Conservation (phyloP, 345 rosid genomes). For the Turritis glabra region DNA sequence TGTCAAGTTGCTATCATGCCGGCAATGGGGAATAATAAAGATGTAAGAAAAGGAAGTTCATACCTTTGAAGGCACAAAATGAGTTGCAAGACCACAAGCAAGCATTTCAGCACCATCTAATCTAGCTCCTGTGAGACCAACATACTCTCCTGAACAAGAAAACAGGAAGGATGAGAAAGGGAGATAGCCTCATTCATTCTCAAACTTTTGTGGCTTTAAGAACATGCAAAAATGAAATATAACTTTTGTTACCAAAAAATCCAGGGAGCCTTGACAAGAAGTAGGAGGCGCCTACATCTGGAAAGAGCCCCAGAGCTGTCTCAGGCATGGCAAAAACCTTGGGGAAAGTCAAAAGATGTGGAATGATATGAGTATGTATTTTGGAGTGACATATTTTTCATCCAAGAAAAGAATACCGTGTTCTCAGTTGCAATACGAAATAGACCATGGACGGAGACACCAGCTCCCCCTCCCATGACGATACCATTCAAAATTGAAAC, state of each 20-base stretch:
- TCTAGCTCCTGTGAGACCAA: slow-evolving; percentile 76
- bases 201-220: background rate
- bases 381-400: background rate
- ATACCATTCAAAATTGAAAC: slow-evolving; percentile 80
- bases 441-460: slow-evolving; percentile 71
- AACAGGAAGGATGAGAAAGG: background rate
- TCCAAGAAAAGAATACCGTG: slow-evolving; percentile 47
- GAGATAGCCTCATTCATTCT: background rate
- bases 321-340: slow-evolving; percentile 94
- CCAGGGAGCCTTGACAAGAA: slow-evolving; percentile 89
- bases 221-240: background rate
- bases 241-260: slow-evolving; percentile 57
- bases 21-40: background rate
- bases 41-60: slow-evolving; percentile 16
- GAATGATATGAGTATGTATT: background rate
- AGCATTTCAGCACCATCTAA: slow-evolving; percentile 88
- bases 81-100: slow-evolving; percentile 90
- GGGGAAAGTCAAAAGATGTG: slow-evolving; percentile 16
- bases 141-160: slow-evolving; percentile 61
- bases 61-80: slow-evolving; percentile 72
- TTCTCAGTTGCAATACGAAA: slow-evolving; percentile 84
- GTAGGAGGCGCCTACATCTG: slow-evolving; percentile 82
- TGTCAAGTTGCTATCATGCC: slow-evolving; percentile 11
- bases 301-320: slow-evolving; percentile 83
- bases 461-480: slow-evolving; percentile 90